Percentiles rank a stretch among this genome's conserved stretches.
phyloP scores from a whole-genome alignment of 805 yeast species.

The Saccharomycopsis selenospora region DNA sequence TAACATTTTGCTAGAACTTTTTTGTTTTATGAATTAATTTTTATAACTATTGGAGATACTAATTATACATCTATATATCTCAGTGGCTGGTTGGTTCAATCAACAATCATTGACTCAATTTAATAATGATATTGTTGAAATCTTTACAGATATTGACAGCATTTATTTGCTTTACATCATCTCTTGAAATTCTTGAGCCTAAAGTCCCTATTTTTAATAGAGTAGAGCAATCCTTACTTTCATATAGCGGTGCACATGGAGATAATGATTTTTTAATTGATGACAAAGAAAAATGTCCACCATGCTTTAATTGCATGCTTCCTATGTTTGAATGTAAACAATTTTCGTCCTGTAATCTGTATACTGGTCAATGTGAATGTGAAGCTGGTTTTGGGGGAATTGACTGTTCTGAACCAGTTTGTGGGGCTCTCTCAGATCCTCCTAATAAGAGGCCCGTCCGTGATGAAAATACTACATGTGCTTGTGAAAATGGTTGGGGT shows the following conservation, averaged over 20 bases:
- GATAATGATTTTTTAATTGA: slow-evolving; percentile 3
- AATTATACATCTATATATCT: too few relatives aligned
- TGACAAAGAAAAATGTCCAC: slow-evolving; percentile 55
- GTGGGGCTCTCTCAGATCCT: slow-evolving; percentile 74
- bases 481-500: slow-evolving; percentile 80
- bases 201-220: background rate
- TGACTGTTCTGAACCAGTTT: slow-evolving; percentile 81
- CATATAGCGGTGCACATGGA: background rate
- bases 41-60: too few relatives aligned
- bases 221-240: background rate
- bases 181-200: background rate
- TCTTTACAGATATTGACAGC: too few relatives aligned
- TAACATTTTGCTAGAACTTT: too few relatives aligned
- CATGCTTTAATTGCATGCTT: slow-evolving; percentile 90
- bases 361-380: slow-evolving; percentile 89
- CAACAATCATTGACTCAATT: too few relatives aligned
- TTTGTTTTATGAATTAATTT: too few relatives aligned
- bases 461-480: slow-evolving; percentile 44
- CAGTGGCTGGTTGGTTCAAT: too few relatives aligned
- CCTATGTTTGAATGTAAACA: slow-evolving; percentile 89
- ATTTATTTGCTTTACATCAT: too few relatives aligned
- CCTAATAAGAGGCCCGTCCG: slow-evolving; percentile 50
- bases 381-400: slow-evolving; percentile 88
- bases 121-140: too few relatives aligned
- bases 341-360: slow-evolving; percentile 80